Conservation (phyloP, 73 alveolate species). For the Tetrahymena borealis region DNA sequence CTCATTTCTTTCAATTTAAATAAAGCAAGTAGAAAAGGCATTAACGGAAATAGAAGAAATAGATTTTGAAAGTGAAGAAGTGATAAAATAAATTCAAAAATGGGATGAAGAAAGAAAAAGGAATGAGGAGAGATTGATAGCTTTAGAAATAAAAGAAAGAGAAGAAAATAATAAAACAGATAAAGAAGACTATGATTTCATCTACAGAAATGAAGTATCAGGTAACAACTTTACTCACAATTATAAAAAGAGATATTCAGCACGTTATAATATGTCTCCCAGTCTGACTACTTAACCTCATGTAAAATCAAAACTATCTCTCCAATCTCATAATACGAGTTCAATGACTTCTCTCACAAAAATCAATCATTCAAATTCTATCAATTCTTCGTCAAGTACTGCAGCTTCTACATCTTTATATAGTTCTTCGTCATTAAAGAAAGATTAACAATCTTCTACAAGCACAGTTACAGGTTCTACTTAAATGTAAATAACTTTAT, state of each 20-base stretch:
- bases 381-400: not conserved
- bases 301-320: not conserved
- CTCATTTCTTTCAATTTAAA: too few relatives aligned
- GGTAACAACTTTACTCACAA: not conserved
- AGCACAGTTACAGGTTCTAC: not conserved
- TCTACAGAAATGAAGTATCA: not conserved
- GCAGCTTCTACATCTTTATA: not conserved
- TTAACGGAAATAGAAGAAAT: not conserved
- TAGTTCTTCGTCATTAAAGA: not conserved
- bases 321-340: not conserved
- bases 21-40: not conserved
- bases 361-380: not conserved
- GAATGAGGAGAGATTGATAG: not conserved
- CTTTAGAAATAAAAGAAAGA: not conserved
- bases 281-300: not conserved
- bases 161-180: not conserved
- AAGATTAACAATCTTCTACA: not conserved
- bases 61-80: slow-evolving; percentile 2
- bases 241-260: not conserved
- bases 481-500: not conserved
- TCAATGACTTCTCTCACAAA: not conserved
- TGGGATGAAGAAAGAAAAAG: not conserved
- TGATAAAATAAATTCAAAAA: not conserved
- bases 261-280: not conserved
- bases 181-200: not conserved